Evolutionary conservation across 2,329 filamentous ascomycete genomes (phyloP).

Genomic region (Basipetospora sp.): DNA sequence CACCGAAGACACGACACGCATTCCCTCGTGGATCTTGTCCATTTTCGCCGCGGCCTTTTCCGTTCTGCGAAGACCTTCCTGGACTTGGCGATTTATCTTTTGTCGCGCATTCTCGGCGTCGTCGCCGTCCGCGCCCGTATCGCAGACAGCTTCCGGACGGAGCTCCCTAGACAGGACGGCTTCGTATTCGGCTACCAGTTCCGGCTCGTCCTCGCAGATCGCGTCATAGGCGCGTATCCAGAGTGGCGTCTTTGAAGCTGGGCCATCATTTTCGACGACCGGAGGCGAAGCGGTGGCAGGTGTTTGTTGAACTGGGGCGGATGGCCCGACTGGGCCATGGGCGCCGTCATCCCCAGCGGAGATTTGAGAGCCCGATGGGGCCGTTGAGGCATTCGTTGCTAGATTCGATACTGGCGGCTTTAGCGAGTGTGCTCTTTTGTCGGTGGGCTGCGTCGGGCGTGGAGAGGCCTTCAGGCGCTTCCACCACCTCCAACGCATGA

Average conservation of each 20-base stretch:
- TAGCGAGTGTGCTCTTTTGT: background rate
- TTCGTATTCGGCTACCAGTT: slow-evolving; percentile 1
- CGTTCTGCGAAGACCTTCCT: background rate
- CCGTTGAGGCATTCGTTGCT: background rate
- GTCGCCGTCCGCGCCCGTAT: background rate
- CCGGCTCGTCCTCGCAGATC: background rate
- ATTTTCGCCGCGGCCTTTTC: background rate
- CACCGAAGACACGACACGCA: slow-evolving; percentile 3
- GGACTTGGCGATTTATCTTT: background rate
- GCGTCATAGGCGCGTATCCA: slow-evolving; percentile 1
- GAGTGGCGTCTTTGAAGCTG: background rate
- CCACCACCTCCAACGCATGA: background rate
- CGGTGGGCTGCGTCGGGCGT: background rate
- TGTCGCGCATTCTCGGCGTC: background rate
- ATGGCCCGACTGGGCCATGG: background rate
- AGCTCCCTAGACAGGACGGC: background rate
- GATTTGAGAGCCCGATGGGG: background rate
- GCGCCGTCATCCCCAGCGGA: background rate
- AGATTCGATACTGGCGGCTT: background rate
- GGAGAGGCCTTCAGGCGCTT: background rate
- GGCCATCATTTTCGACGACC: background rate
- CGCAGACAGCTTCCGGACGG: background rate
- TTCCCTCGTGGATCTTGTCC: background rate
- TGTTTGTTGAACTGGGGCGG: background rate
- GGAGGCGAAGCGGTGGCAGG: background rate